Conservation (phyloP, 2,329 filamentous ascomycete genomes). For the Exophiala viscosa region DNA sequence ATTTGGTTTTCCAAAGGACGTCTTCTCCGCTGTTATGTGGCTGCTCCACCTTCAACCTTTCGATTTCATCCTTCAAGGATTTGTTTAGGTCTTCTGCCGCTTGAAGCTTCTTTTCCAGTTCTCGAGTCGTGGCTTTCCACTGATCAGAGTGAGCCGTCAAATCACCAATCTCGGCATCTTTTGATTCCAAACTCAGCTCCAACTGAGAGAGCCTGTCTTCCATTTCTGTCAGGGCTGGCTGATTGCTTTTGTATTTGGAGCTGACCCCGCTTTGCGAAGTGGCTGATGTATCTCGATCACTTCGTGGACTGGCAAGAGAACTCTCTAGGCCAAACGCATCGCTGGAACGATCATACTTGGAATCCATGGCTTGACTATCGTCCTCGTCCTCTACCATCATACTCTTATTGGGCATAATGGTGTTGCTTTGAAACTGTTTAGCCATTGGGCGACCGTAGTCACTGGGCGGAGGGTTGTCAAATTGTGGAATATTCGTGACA, state of each 20-base stretch:
- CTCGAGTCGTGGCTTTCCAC: conserved; percentile 60
- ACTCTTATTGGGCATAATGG: conserved; percentile 95
- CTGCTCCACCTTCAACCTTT: conserved; percentile 36
- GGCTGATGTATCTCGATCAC: conserved; percentile 46
- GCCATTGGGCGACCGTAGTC: conserved; percentile 73
- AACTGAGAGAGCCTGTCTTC: conserved; percentile 69
- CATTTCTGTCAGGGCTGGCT: conserved; percentile 70
- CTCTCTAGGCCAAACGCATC: conserved; percentile 62
- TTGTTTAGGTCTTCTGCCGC: conserved; percentile 74
- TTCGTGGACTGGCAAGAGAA: conserved; percentile 37
- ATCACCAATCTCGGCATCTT: conserved; percentile 65
- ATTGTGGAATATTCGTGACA: conserved; percentile 16
- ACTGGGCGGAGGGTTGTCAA: conserved; percentile 36
- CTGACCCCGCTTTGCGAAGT: conserved; percentile 42
- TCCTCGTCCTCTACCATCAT: conserved; percentile 97
- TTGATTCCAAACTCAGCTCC: conserved; percentile 65
- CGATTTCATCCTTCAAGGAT: conserved; percentile 74
- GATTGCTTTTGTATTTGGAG: conserved; percentile 74
- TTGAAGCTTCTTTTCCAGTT: conserved; percentile 69
- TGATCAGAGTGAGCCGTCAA: conserved; percentile 47
- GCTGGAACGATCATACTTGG: conserved; percentile 56
- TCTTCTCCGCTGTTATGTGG: conserved; percentile 22
- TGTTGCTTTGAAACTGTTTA: conserved; percentile 91
- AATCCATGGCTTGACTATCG: conserved; percentile 56
- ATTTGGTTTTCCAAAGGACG: conserved; percentile 55